Conservation (phyloP, 306 rosid genomes). For the Prunus salicina region DNA sequence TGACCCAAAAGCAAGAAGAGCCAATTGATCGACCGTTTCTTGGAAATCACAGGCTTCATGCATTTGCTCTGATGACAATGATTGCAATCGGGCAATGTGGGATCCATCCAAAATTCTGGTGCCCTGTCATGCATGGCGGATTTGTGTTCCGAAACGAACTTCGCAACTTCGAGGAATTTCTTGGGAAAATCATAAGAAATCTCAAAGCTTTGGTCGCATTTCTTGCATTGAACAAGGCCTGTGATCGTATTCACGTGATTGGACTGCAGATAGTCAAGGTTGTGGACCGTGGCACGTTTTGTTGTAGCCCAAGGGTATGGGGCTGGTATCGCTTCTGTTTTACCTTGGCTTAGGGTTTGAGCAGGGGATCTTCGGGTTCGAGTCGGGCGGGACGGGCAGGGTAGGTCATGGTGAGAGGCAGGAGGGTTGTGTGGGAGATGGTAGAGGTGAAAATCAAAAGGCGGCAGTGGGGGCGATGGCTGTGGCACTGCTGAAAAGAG, state of each 20-base stretch:
- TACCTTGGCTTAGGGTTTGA: neutral
- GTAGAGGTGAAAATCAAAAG: neutral
- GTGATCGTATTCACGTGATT: neutral
- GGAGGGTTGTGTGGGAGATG: neutral
- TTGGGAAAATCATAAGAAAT: neutral
- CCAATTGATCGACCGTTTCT: slow-evolving; percentile 28
- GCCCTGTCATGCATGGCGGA: slow-evolving; percentile 19
- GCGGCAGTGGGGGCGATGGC: neutral
- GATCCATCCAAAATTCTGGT: slow-evolving; percentile 19
- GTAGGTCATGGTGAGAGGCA: neutral
- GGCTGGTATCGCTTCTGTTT: neutral
- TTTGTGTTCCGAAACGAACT: neutral
- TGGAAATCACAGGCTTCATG: slow-evolving; percentile 6
- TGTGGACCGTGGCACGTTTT: slow-evolving; percentile 5
- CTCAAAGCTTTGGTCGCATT: slow-evolving; percentile 1
- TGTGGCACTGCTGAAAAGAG: neutral
- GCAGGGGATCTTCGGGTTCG: neutral
- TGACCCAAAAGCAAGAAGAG: slow-evolving; percentile 27
- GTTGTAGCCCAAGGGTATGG: slow-evolving; percentile 24
- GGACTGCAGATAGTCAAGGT: neutral
- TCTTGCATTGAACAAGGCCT: slow-evolving; percentile 10
- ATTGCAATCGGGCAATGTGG: slow-evolving; percentile 2
- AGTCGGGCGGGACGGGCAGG: neutral
- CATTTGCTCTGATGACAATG: slow-evolving; percentile 9
- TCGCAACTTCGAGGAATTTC: neutral